Base-by-base conservation (phyloP, 176 grass and related monocot species). In the Carex myosuroides region DNA sequence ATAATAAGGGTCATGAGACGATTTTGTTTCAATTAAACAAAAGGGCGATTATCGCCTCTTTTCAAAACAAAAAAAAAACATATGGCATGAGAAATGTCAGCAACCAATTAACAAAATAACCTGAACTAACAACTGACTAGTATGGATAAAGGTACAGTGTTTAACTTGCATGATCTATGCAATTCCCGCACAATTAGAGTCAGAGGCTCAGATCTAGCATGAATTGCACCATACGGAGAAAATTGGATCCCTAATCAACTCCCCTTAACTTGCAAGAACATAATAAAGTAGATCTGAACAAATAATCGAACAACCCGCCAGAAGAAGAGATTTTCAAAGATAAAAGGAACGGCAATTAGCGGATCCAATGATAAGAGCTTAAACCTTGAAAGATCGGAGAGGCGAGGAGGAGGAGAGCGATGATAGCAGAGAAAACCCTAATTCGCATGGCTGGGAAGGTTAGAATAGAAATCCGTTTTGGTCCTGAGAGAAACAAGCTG, bases 401-500 rank as follows among this genome's bases (percentile, higher is more conserved):
- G 20, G 82, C 82, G 79, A 98, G 79, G 89, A 98, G 92, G 84
- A 91, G 75, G 59, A 88, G 86, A 60, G 94, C 82, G 17, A 98
- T 60, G 44, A 98, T 48, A 20, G 89, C 81, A 39, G 89, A 44
- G 87, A 91, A 93, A 91, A 94, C 92, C 92, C 95, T 98, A 93
- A 74, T 85, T 81, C 82, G 85, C 95, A 94, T 94, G 83, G 91
- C 84, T 84, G 87, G 79, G 58, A 69, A 81, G 22, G 42, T 42
- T 9, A 22, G 79, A 81, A 17, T 64, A 69, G 35, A 69, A 52
- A 29, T 11, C 8, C 11, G 20, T 77, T 78, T 57, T 26, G 73
- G 52, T 78, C 52, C 24, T 54, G 73, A 78, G 24, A 30, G 72
- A 76, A 77, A 56, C 24, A 18, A 32, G 48, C 4, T 30, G 50